These are phyloP conservation scores for Atkinsonella hypoxylon DNA, from an alignment of 2,329 filamentous ascomycete species.

Conservation along the genomic window DNA sequence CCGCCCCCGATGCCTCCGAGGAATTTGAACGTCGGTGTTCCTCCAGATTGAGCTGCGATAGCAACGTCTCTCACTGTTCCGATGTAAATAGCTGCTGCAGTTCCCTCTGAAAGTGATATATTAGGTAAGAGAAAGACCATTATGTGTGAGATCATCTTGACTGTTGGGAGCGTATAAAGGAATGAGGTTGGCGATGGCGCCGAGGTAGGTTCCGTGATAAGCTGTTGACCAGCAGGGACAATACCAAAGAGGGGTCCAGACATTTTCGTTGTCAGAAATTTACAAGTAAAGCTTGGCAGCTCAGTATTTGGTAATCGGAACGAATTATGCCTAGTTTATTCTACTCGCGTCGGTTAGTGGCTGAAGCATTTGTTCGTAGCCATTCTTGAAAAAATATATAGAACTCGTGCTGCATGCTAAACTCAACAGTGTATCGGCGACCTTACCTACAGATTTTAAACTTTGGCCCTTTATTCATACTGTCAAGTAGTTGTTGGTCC, in stretches of 20 bases:
- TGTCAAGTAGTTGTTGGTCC: not conserved
- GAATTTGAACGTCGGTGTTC: constrained; percentile 57
- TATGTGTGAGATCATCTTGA: constrained; percentile 60
- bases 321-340: not conserved
- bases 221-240: constrained; percentile 46
- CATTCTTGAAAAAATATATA: not conserved
- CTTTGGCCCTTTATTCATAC: not conserved
- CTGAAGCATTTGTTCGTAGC: not conserved
- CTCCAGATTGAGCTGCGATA: constrained; percentile 26
- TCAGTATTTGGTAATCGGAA: too few species aligned
- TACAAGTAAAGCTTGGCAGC: too few species aligned
- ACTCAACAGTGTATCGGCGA: too few species aligned
- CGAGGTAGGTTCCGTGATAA: constrained; percentile 42
- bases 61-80: constrained; percentile 38
- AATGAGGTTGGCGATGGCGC: constrained; percentile 42
- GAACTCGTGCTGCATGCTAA: too few species aligned
- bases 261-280: constrained; percentile 17
- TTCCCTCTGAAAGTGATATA: constrained; percentile 56
- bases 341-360: not conserved
- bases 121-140: constrained; percentile 83
- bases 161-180: constrained; percentile 38
- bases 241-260: constrained; percentile 43
- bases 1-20: constrained; percentile 81
- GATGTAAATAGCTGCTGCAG: constrained; percentile 84
- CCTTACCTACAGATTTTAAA: not conserved